A percentile compares a stretch with the other conserved stretches of the same genome.
These are phyloP conservation scores for Leccinum imitatum DNA, from an alignment of 768 basidiomycete species.

Conservation along the genomic window DNA sequence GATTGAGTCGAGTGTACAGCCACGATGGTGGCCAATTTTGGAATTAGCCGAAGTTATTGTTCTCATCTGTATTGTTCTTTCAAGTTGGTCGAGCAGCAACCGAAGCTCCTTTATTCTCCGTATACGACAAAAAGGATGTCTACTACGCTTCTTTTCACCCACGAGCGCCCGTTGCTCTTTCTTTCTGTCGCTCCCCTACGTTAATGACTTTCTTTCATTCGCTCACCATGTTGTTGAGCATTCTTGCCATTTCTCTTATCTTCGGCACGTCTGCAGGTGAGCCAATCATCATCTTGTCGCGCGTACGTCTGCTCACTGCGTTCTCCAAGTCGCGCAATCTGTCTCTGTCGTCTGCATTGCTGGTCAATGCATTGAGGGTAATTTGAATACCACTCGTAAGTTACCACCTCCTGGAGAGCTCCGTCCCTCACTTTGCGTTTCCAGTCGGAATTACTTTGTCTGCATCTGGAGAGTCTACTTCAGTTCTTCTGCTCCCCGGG, in stretches of 20 bases:
- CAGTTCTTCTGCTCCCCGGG: slow-evolving; percentile 69
- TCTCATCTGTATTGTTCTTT: slow-evolving; percentile 23
- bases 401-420: slow-evolving; percentile 22
- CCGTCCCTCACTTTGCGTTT: slow-evolving; percentile 13
- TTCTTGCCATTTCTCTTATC: slow-evolving; percentile 37
- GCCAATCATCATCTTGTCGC: slow-evolving; percentile 3
- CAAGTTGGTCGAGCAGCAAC: slow-evolving; percentile 20
- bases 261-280: slow-evolving; percentile 41
- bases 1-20: slow-evolving; percentile 7
- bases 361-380: slow-evolving; percentile 84
- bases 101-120: slow-evolving; percentile 24
- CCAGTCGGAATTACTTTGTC: slow-evolving; percentile 72
- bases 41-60: slow-evolving; percentile 28
- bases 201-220: slow-evolving; percentile 27
- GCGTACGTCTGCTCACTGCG: slow-evolving; percentile 2
- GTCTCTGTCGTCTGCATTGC: slow-evolving; percentile 77
- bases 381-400: slow-evolving; percentile 68
- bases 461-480: slow-evolving; percentile 49
- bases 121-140: slow-evolving; percentile 32
- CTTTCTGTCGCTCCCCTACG: slow-evolving; percentile 14
- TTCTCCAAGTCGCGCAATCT: slow-evolving; percentile 51
- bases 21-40: slow-evolving; percentile 5
- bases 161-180: slow-evolving; percentile 25
- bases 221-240: slow-evolving; percentile 40
- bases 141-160: slow-evolving; percentile 3